These are phyloP conservation scores for Gelatoporia subvermispora DNA, from an alignment of 768 basidiomycete genomes.

Conservation along the genomic window DNA sequence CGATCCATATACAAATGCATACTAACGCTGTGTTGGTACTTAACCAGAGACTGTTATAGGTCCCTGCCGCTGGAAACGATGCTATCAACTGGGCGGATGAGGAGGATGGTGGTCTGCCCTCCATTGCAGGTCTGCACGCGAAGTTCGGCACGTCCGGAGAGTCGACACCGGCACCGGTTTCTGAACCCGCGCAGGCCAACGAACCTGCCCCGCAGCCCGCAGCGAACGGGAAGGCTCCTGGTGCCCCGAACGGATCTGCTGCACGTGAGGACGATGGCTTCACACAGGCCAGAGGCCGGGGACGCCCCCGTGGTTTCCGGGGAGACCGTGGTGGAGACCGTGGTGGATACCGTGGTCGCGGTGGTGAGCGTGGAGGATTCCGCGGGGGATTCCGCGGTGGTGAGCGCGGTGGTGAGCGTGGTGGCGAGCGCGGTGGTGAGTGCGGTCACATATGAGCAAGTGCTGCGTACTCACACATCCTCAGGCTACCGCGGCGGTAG, in stretches of 20 bases:
- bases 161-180: conserved; percentile 53
- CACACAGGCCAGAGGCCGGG: conserved; percentile 29
- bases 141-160: conserved; percentile 72
- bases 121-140: conserved; percentile 71
- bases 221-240: conserved; percentile 15
- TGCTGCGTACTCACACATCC: background rate
- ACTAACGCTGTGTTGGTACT: background rate
- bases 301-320: conserved; percentile 24
- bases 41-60: conserved; percentile 4
- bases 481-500: conserved; percentile 21
- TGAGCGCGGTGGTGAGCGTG: conserved; percentile 5
- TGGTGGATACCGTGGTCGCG: conserved; percentile 15
- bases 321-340: conserved; percentile 13
- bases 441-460: background rate
- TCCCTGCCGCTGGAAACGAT: conserved; percentile 13
- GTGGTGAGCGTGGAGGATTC: conserved; percentile 12
- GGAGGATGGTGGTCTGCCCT: conserved; percentile 74
- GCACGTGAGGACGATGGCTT: conserved; percentile 62
- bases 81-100: conserved; percentile 81
- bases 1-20: background rate
- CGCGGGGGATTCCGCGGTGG: conserved; percentile 13
- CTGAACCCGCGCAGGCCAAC: conserved; percentile 30
- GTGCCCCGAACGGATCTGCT: conserved; percentile 17
- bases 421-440: conserved; percentile 12
- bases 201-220: conserved; percentile 23